Evolutionary conservation across 129 eudicot genomes (phyloP), one percentile per base, ranked within the genome.

Genomic region (Calendula officinalis): DNA sequence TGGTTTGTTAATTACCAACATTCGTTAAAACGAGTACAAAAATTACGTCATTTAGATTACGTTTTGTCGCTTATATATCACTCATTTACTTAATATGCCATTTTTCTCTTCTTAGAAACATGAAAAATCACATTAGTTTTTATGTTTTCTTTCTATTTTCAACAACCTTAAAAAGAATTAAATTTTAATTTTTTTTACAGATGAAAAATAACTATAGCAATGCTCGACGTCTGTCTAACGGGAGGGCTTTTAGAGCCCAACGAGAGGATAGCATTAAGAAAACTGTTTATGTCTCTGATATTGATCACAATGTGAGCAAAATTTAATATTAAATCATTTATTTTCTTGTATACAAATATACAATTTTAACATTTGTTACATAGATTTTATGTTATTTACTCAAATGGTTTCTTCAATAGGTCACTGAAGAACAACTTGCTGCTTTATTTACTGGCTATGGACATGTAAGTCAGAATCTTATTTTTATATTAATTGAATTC

Each of bases 341-440:
- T 45, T 5, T 30, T 17, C 5, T 72, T 57, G 4, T 52, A 22
- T 35, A 33, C 38, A 52, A 5, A 22, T 14, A 60, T 63, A 16
- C 64, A 34, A 27, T 33, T 63, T 63, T 30, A 17, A 14, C 30
- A 11, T 30, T n/a, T 54, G 32, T 42, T 67, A 9, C 12, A 22
- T 60, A 10, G 38, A 13, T 37, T 67, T 50, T 56, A 34, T 60
- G 36, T 70, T 49, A 44, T 34, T 8, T 62, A 45, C 70, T 35
- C 3, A 11, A 67, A 67, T 30, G 62, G 30, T 59, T 75, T 36
- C 67, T 57, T 43, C 58, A 32, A 49, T 52, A 90, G 97, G 82
- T 86, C 64, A 90, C 95, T 52, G 97, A 90, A 79, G 97, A 90
- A 85, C 88, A 72, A 44, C 91, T 90, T 77, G 97, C 92, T 70